These are phyloP conservation scores for Lantana camara DNA, from an alignment of 257 asterid genomes.

Conservation along the genomic window DNA sequence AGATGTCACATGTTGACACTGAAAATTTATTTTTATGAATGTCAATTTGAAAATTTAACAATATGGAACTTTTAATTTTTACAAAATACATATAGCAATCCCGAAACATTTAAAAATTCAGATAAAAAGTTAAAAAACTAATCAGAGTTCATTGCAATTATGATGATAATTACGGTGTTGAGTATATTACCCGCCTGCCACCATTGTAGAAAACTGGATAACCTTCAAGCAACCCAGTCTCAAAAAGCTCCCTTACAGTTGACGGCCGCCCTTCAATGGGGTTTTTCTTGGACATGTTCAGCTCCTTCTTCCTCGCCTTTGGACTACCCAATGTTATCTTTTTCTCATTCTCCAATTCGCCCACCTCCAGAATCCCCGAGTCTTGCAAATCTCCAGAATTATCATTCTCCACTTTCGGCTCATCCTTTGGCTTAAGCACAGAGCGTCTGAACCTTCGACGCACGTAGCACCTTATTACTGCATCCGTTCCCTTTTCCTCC, in stretches of 20 bases:
- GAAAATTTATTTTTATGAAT: too few species aligned
- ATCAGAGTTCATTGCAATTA: too few species aligned
- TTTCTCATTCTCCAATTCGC: slow-evolving; percentile 37
- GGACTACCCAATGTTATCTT: slow-evolving; percentile 35
- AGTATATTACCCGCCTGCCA: slow-evolving; percentile 73
- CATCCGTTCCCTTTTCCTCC: slow-evolving; percentile 38
- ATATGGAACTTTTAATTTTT: too few species aligned
- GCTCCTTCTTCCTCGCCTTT: slow-evolving; percentile 53
- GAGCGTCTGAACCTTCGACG: slow-evolving; percentile 63
- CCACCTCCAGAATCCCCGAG: slow-evolving; percentile 49
- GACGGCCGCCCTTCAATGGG: slow-evolving; percentile 61
- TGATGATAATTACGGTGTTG: background rate
- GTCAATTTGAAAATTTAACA: too few species aligned
- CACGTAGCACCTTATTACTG: slow-evolving; percentile 24
- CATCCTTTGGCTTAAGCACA: slow-evolving; percentile 38
- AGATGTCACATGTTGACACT: too few species aligned
- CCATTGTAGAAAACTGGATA: slow-evolving; percentile 97
- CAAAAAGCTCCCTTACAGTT: slow-evolving; percentile 89
- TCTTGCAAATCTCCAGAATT: slow-evolving; percentile 44
- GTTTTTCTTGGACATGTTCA: slow-evolving; percentile 69
- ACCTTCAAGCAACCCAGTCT: slow-evolving; percentile 92
- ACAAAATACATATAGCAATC: too few species aligned
- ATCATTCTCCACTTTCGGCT: slow-evolving; percentile 39
- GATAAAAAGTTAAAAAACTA: too few species aligned
- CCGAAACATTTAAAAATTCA: too few species aligned